Conservation (phyloP, 441 rosid genomes). For the Pelargonium cotyledonis region DNA sequence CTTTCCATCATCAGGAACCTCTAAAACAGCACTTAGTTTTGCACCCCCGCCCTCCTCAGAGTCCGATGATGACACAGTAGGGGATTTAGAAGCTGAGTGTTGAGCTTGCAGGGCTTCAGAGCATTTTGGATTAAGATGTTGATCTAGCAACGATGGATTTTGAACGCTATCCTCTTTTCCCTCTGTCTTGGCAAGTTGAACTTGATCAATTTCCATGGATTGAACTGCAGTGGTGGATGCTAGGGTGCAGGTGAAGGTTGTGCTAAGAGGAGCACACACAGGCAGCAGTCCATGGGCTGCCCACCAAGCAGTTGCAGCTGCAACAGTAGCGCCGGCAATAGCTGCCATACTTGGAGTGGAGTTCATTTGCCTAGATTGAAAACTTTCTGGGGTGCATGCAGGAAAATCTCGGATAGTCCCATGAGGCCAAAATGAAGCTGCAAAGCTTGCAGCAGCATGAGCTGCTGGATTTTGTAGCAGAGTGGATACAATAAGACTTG, state of each 20-base stretch:
- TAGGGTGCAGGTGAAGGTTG: constrained; percentile 49
- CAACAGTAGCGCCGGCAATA: constrained; percentile 81
- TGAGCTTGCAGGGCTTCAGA: constrained; percentile 53
- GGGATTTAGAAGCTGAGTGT: constrained; percentile 47
- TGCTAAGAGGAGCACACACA: constrained; percentile 56
- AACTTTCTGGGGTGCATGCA: constrained; percentile 38
- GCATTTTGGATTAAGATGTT: constrained; percentile 32
- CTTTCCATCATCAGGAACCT: constrained; percentile 35
- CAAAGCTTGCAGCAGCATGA: constrained; percentile 78
- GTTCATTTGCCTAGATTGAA: constrained; percentile 36
- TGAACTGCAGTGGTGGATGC: constrained; percentile 38
- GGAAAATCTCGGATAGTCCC: constrained; percentile 49
- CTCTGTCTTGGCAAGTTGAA: constrained; percentile 23
- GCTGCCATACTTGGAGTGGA: constrained; percentile 65
- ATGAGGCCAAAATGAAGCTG: constrained; percentile 83
- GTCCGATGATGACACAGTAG: constrained; percentile 35
- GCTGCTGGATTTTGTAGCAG: constrained; percentile 89
- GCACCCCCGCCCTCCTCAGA: constrained; percentile 50
- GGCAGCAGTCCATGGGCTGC: constrained; percentile 90
- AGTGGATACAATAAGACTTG: constrained; percentile 67
- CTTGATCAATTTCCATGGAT: constrained; percentile 36
- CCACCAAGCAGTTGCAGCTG: constrained; percentile 99
- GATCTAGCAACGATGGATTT: constrained; percentile 36
- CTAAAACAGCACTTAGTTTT: constrained; percentile 32
- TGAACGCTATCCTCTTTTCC: constrained; percentile 27